Percentiles rank a stretch among this genome's conserved stretches.
phyloP scores from a whole-genome alignment of 306 rosid species.

The Ziziphus jujuba region DNA sequence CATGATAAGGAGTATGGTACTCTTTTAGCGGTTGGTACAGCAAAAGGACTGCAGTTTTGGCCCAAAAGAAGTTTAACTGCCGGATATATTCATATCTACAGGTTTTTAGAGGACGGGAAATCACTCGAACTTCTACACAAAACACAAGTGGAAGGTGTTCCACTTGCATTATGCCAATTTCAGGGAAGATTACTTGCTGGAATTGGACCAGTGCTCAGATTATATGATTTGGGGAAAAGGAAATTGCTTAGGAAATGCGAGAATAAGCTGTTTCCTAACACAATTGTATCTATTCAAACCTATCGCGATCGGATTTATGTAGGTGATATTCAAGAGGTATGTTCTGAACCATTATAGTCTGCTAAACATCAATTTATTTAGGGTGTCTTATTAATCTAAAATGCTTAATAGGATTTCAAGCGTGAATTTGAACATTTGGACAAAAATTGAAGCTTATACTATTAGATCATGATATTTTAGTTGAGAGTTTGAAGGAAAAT shows the following conservation, averaged over 20 bases:
- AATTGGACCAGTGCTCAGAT: conserved; percentile 80
- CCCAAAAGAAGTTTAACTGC: conserved; percentile 67
- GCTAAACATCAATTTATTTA: no score
- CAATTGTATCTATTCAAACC: conserved; percentile 78
- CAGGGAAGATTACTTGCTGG: conserved; percentile 98
- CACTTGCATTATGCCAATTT: conserved; percentile 87
- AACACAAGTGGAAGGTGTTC: conserved; percentile 96
- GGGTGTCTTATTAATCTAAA: no score
- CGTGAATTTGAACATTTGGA: no score
- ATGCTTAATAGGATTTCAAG: no score
- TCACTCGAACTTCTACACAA: conserved; percentile 92
- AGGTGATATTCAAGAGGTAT: conserved; percentile 97
- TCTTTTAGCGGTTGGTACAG: conserved; percentile 94
- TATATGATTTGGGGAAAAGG: conserved; percentile 92
- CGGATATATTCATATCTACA: conserved; percentile 88
- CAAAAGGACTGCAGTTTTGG: conserved; percentile 87
- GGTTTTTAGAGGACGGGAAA: conserved; percentile 89
- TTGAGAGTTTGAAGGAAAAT: no score
- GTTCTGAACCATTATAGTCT: neutral
- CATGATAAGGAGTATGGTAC: conserved; percentile 95
- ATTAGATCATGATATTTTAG: no score
- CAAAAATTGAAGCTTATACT: no score
- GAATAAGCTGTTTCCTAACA: conserved; percentile 88
- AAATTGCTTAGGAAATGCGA: conserved; percentile 87
- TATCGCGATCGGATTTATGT: conserved; percentile 92